Base-by-base conservation (phyloP, 257 asterid genomes). In the Capsicum rhomboideum region DNA sequence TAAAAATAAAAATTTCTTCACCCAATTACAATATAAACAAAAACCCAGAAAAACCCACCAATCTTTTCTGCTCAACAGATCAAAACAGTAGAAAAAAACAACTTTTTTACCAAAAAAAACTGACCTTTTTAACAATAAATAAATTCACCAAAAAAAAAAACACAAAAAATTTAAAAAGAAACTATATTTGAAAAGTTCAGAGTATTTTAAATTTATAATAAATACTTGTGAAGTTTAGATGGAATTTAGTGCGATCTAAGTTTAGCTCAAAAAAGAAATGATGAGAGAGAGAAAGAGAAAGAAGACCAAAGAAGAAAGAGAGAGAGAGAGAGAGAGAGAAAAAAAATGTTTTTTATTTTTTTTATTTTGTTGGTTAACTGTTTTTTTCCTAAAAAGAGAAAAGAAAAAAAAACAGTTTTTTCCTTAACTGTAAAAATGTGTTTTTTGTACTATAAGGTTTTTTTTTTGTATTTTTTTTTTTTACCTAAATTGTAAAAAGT, bases 311-410 rank as follows among this genome's bases (percentile, higher is more conserved):
- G 7, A 59, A 40, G 56, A 67, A 63, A 61, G 86, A 75, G 40
- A 83, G 84, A 81, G 67, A 84, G 42, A 40, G 56, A 67, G 53
- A 61, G 86, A 75, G 40, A 83, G 84, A 81, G 67, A 84, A 64
- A 13, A 42, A 71, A 34, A 34, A 34, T 3, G 3, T 2, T 5
- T 34, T 34, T 34, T 40, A 0, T 28, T 12, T 3, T 72, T 44
- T 28, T 21, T 11, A 7, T 74, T 44, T 46, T 44, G 37, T 74
- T 44, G 79, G 56, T 13, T 46, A 46, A 74, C 80, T 74, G 80
- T 74, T 74, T 74, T 74, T 72, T 44, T 46, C 53, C 16, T 21
- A 58, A 40, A 40, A 40, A 40, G 16, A 71, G 6, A 21, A 34
- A 11, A 72, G 58, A 44, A 21, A 72, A 21, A 40, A 28, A 40